A percentile compares a stretch with the other conserved stretches of the same genome.
Conservation (phyloP, 2,329 filamentous ascomycete species). For the Colletotrichum truncatum region DNA sequence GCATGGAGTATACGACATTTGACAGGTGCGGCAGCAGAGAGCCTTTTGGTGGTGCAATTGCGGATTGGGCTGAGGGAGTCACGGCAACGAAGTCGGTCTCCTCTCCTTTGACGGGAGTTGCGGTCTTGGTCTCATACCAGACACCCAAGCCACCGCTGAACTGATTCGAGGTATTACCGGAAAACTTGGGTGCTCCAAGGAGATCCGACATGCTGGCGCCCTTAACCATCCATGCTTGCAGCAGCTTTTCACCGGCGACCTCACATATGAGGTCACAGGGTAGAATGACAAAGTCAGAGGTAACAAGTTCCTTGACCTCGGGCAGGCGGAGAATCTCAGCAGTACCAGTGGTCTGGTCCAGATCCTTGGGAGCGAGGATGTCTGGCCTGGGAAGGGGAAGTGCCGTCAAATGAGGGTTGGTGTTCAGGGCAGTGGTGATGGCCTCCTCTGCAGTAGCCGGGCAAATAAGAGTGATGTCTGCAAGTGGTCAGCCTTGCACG, state of each 20-base stretch:
- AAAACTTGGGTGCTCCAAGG: slow-evolving; percentile 56
- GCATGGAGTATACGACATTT: slow-evolving; percentile 86
- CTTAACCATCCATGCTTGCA: slow-evolving; percentile 93
- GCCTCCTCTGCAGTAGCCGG: slow-evolving; percentile 73
- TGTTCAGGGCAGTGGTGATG: slow-evolving; percentile 76
- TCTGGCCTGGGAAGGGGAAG: slow-evolving; percentile 78
- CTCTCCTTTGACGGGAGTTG: slow-evolving; percentile 83
- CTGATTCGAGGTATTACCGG: slow-evolving; percentile 46
- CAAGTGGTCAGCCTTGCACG: slow-evolving; percentile 34
- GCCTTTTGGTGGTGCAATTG: slow-evolving; percentile 54
- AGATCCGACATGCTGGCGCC: slow-evolving; percentile 74
- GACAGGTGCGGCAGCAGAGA: slow-evolving; percentile 75
- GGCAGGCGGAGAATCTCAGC: slow-evolving; percentile 87
- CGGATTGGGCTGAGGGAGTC: slow-evolving; percentile 69
- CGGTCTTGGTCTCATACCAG: slow-evolving; percentile 87
- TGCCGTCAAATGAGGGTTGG: slow-evolving; percentile 79
- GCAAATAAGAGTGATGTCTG: slow-evolving; percentile 71
- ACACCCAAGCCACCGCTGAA: slow-evolving; percentile 85
- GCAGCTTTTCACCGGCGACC: slow-evolving; percentile 80
- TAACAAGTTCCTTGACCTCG: slow-evolving; percentile 82
- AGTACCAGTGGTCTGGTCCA: slow-evolving; percentile 88
- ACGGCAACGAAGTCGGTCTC: slow-evolving; percentile 93
- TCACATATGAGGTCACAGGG: slow-evolving; percentile 96
- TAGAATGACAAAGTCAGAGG: slow-evolving; percentile 86
- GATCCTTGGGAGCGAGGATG: slow-evolving; percentile 77